Evolutionary conservation across 306 rosid genomes (phyloP).

Genomic region (Elaeagnus macrophylla): DNA sequence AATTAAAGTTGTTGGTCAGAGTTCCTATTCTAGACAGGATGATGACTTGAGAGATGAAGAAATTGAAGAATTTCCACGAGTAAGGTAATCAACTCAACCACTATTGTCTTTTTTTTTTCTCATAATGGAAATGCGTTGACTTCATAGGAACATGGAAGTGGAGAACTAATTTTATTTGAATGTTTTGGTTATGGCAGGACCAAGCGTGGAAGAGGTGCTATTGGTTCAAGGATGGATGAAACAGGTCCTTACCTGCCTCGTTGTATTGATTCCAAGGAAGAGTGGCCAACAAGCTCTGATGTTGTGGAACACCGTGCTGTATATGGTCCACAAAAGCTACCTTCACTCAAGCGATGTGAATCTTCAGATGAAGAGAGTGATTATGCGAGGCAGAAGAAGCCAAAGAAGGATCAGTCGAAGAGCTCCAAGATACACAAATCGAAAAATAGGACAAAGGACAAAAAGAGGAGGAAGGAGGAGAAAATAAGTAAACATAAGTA

Average conservation of each 20-base stretch:
- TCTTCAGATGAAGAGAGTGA: constrained; percentile 51
- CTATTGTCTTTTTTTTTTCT: constrained; percentile 1
- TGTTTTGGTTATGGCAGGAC: constrained; percentile 34
- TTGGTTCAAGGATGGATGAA: constrained; percentile 97
- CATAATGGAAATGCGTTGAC: constrained; percentile 1
- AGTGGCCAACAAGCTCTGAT: constrained; percentile 22
- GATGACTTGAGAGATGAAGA: constrained; percentile 68
- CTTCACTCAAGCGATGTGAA: constrained; percentile 21
- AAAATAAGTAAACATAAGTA: constrained; percentile 22
- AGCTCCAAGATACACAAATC: constrained; percentile 45
- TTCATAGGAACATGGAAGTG: not conserved
- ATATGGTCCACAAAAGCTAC: constrained; percentile 46
- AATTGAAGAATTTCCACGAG: constrained; percentile 69
- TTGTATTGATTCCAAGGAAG: constrained; percentile 20
- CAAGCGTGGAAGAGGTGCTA: constrained; percentile 86
- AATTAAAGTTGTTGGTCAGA: constrained; percentile 24
- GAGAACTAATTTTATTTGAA: not conserved
- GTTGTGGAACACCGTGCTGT: constrained; percentile 19
- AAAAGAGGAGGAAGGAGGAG: constrained; percentile 40
- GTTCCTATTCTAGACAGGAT: constrained; percentile 24
- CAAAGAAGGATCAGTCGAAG: constrained; percentile 29
- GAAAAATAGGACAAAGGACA: constrained; percentile 42
- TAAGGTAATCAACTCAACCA: constrained; percentile 28
- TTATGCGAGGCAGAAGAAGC: constrained; percentile 30
- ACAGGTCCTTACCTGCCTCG: constrained; percentile 80